phyloP scores from a whole-genome alignment of 768 basidiomycete genomes.

The Trametes meyenii region DNA sequence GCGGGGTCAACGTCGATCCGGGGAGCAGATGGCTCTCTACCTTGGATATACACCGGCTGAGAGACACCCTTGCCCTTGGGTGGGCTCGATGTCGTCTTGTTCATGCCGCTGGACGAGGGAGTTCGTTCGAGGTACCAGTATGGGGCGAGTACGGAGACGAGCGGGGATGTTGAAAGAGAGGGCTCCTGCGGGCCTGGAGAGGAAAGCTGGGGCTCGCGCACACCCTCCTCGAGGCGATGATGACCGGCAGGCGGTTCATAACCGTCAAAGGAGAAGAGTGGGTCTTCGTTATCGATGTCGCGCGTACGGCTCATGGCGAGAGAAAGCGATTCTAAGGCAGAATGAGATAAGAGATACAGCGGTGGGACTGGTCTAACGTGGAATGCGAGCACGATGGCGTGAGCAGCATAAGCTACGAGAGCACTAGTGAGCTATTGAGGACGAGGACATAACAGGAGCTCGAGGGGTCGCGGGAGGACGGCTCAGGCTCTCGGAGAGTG shows the following conservation, averaged over 20 bases:
- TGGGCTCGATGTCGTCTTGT: slow-evolving; percentile 15
- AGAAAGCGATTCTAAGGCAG: slow-evolving; percentile 29
- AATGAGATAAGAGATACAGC: slow-evolving; percentile 28
- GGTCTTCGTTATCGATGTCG: slow-evolving; percentile 56
- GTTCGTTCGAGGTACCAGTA: slow-evolving; percentile 6
- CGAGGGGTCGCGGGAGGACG: neutral
- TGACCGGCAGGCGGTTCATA: slow-evolving; percentile 38
- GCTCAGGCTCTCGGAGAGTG: slow-evolving; percentile 4
- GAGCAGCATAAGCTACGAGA: slow-evolving; percentile 1
- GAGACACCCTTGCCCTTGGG: slow-evolving; percentile 61
- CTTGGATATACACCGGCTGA: slow-evolving; percentile 53
- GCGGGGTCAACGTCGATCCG: slow-evolving; percentile 10
- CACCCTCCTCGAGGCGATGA: slow-evolving; percentile 31
- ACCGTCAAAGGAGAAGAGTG: slow-evolving; percentile 54
- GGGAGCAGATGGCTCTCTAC: slow-evolving; percentile 4
- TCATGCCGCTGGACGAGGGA: slow-evolving; percentile 19
- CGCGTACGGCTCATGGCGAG: slow-evolving; percentile 43
- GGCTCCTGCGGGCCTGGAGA: slow-evolving; percentile 9
- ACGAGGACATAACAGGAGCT: neutral
- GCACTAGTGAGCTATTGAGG: neutral
- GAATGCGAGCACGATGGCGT: slow-evolving; percentile 10
- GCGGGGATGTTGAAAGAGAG: slow-evolving; percentile 15
- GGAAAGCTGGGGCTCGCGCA: slow-evolving; percentile 20
- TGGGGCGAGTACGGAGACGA: slow-evolving; percentile 6
- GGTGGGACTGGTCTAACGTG: neutral